These are phyloP conservation scores for Aspergillus taichungensis DNA, from an alignment of 495 filamentous ascomycete species.

Conservation along the genomic window DNA sequence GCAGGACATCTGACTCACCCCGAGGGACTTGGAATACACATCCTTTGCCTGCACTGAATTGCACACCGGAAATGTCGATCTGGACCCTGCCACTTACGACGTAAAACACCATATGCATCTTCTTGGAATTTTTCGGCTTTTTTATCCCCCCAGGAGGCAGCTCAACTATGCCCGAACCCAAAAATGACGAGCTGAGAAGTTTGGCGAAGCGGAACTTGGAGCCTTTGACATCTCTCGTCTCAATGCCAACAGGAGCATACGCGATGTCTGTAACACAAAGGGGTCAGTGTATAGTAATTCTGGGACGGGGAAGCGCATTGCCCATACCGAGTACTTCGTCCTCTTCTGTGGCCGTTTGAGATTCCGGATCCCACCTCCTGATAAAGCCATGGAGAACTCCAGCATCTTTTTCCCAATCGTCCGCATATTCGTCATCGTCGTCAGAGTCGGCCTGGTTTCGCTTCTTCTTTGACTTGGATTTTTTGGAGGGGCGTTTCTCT, in stretches of 20 bases:
- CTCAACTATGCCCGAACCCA: slow-evolving; percentile 83
- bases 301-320: background rate
- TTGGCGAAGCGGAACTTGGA: slow-evolving; percentile 80
- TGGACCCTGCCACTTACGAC: slow-evolving; percentile 71
- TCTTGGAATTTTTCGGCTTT: slow-evolving; percentile 78
- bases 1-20: slow-evolving; percentile 51
- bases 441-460: slow-evolving; percentile 28
- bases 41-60: slow-evolving; percentile 74
- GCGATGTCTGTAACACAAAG: slow-evolving; percentile 49
- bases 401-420: slow-evolving; percentile 52
- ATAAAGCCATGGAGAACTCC: slow-evolving; percentile 52
- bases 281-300: slow-evolving; percentile 7
- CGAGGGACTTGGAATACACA: slow-evolving; percentile 89
- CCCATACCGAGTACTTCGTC: slow-evolving; percentile 47
- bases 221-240: slow-evolving; percentile 64
- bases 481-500: slow-evolving; percentile 23
- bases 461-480: slow-evolving; percentile 28
- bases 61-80: slow-evolving; percentile 62
- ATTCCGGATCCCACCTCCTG: slow-evolving; percentile 45
- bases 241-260: slow-evolving; percentile 63
- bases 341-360: slow-evolving; percentile 45
- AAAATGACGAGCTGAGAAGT: slow-evolving; percentile 71
- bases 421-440: slow-evolving; percentile 43
- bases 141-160: slow-evolving; percentile 74
- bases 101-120: slow-evolving; percentile 95